Percentiles rank a stretch among this genome's conserved stretches.
These are phyloP conservation scores for Berberis vulgaris DNA, from an alignment of 164 flowering plant species.

Conservation along the genomic window DNA sequence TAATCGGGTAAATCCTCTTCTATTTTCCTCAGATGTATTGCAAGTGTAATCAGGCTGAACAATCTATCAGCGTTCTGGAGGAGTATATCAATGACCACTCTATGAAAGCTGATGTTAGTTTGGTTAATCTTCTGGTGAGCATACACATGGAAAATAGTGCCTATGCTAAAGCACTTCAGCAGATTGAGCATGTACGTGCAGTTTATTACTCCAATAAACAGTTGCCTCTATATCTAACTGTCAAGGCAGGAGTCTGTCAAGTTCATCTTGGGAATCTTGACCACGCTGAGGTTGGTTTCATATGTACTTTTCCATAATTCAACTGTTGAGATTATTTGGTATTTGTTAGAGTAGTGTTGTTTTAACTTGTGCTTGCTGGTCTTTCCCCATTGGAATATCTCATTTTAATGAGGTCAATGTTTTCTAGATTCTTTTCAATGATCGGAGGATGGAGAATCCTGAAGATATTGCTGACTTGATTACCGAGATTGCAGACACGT, in stretches of 20 bases:
- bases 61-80: constrained; percentile 44
- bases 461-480: constrained; percentile 27
- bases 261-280: constrained; percentile 58
- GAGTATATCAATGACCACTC: constrained; percentile 38
- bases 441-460: constrained; percentile 22
- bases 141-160: constrained; percentile 41
- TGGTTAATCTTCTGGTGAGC: constrained; percentile 48
- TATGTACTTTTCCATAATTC: background rate
- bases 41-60: constrained; percentile 54
- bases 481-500: constrained; percentile 43
- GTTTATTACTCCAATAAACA: constrained; percentile 30
- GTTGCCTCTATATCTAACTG: constrained; percentile 36
- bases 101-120: constrained; percentile 34
- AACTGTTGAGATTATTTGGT: background rate
- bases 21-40: constrained; percentile 29
- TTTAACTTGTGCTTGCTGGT: background rate
- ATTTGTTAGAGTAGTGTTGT: background rate
- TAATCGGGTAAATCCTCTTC: background rate
- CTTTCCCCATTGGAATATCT: too few species aligned
- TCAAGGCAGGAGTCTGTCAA: constrained; percentile 72
- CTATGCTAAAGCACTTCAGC: constrained; percentile 48
- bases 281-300: constrained; percentile 52
- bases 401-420: background rate
- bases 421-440: constrained; percentile 35
- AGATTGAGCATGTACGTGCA: constrained; percentile 44